Evolutionary conservation across 495 filamentous ascomycete species (phyloP).

Genomic region (Talaromyces borbonicus): DNA sequence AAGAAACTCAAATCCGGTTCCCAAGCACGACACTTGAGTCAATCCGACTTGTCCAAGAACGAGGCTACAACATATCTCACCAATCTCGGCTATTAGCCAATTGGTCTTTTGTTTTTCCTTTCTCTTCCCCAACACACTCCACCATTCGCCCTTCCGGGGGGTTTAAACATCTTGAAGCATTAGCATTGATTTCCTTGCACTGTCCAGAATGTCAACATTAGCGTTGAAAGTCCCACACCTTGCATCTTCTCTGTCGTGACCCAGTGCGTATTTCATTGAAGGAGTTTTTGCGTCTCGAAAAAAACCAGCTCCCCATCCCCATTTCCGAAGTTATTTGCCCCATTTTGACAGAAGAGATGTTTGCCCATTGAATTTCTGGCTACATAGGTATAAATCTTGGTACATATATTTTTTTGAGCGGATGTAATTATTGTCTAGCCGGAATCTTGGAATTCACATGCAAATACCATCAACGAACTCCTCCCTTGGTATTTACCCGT

Average conservation of each 20-base stretch:
- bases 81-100: conserved; percentile 43
- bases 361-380: no score
- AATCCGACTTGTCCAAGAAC: conserved; percentile 45
- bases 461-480: no score
- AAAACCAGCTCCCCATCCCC: no score
- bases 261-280: background rate
- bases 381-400: no score
- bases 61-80: conserved; percentile 54
- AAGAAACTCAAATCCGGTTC: conserved; percentile 62
- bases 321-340: no score
- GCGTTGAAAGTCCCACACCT: background rate
- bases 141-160: background rate
- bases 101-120: conserved; percentile 20
- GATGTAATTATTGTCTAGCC: no score
- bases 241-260: no score
- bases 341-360: no score
- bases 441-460: no score
- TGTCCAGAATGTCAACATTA: background rate
- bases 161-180: background rate
- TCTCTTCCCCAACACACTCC: background rate
- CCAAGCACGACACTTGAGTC: conserved; percentile 57
- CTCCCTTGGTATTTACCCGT: no score
- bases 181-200: background rate
- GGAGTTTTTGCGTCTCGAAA: no score
- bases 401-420: no score